These are phyloP conservation scores for Dendrostoma leiphaemia DNA, from an alignment of 2,329 filamentous ascomycete species.

Conservation along the genomic window DNA sequence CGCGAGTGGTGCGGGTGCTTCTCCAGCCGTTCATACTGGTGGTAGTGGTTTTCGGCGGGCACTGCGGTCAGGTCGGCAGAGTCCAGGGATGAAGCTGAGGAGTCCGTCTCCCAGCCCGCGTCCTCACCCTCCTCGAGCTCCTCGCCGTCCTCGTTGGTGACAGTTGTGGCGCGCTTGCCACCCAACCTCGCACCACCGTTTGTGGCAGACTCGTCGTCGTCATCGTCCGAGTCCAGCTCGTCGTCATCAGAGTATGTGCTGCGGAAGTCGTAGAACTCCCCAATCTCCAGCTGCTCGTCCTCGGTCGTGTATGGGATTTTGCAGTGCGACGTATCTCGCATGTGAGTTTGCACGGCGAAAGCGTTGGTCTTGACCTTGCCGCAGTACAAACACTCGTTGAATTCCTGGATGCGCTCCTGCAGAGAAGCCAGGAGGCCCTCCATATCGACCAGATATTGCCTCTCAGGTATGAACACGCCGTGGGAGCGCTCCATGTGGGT, in stretches of 20 bases:
- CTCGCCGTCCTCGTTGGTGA: constrained; percentile 47
- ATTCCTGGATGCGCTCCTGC: constrained; percentile 74
- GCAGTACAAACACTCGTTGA: constrained; percentile 85
- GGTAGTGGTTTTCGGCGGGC: constrained; percentile 68
- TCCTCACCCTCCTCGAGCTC: constrained; percentile 56
- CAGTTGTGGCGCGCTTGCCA: constrained; percentile 52
- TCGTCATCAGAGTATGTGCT: constrained; percentile 89
- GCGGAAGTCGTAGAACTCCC: constrained; percentile 95
- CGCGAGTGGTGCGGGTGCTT: constrained; percentile 75
- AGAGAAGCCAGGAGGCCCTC: constrained; percentile 79
- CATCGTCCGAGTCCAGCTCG: constrained; percentile 56
- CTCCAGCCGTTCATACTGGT: constrained; percentile 70
- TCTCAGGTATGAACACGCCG: constrained; percentile 94
- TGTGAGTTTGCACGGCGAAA: constrained; percentile 87
- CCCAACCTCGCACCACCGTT: constrained; percentile 69
- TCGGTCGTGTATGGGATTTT: constrained; percentile 91
- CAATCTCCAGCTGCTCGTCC: constrained; percentile 88
- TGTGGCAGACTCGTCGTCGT: constrained; percentile 46
- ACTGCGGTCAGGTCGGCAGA: constrained; percentile 80
- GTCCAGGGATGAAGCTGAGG: constrained; percentile 81
- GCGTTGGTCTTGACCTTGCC: constrained; percentile 77
- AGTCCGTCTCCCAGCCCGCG: constrained; percentile 95
- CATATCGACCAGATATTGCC: constrained; percentile 75
- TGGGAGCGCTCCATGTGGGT: constrained; percentile 90
- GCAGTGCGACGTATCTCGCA: constrained; percentile 95